Evolutionary conservation across 1,284 basidiomycete species (phyloP).

Genomic region (Neonothopanus nambi): DNA sequence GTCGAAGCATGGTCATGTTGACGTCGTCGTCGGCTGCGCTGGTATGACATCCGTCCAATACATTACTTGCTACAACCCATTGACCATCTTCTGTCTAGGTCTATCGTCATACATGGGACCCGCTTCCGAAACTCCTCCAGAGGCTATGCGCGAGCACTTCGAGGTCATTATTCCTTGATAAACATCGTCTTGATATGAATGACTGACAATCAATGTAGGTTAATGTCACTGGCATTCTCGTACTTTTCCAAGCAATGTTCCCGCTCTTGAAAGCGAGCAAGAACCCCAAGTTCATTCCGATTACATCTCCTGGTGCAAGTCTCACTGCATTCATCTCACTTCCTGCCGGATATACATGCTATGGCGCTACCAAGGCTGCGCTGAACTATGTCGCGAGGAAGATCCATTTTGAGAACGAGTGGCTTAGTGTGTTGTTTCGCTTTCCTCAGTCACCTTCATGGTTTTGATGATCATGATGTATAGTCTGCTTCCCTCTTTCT

Average conservation of each 20-base stretch:
- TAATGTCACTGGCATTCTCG: neutral
- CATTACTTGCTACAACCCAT: neutral
- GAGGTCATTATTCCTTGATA: no score
- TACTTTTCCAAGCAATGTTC: neutral
- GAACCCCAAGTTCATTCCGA: neutral
- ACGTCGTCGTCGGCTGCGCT: slow-evolving; percentile 16
- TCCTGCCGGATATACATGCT: slow-evolving; percentile 4
- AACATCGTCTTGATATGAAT: no score
- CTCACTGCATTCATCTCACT: neutral
- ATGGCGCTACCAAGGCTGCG: slow-evolving; percentile 16
- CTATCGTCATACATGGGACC: no score
- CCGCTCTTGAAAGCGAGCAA: slow-evolving; percentile 1
- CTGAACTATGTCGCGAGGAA: slow-evolving; percentile 18
- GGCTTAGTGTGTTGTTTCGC: slow-evolving; percentile 14
- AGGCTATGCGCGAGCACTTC: no score
- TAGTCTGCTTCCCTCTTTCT: slow-evolving; percentile 8
- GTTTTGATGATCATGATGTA: no score
- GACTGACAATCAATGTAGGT: neutral
- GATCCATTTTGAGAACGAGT: slow-evolving; percentile 21
- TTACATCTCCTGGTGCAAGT: neutral
- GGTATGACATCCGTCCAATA: neutral
- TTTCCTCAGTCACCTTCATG: no score
- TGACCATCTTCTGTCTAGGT: no score
- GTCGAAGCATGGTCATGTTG: slow-evolving; percentile 12
- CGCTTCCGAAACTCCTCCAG: no score